These are phyloP conservation scores for Lotus japonicus DNA, from an alignment of 306 rosid species.

Conservation along the genomic window DNA sequence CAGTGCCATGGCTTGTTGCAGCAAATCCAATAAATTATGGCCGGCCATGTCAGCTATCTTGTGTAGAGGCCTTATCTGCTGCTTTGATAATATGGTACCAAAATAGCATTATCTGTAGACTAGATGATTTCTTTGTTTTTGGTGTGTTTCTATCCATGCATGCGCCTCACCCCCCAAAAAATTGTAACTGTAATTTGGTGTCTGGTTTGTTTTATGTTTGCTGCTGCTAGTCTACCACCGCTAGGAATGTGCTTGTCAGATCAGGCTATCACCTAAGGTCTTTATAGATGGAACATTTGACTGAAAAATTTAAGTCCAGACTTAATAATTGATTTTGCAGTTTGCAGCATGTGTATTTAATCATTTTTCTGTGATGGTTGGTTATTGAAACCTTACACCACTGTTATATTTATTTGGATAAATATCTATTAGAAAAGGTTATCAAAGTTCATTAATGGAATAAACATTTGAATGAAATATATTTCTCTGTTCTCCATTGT, in stretches of 20 bases:
- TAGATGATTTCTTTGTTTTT: neutral
- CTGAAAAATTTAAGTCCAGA: neutral
- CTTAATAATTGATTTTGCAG: conserved; percentile 10
- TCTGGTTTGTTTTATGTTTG: neutral
- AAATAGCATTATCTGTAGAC: conserved; percentile 1
- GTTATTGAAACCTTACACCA: conserved; percentile 3
- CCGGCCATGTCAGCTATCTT: conserved; percentile 88
- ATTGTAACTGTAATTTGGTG: neutral
- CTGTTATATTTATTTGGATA: neutral
- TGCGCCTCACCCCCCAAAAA: neutral
- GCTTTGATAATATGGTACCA: conserved; percentile 83
- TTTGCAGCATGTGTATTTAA: neutral
- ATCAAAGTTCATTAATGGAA: no score
- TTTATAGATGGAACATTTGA: neutral
- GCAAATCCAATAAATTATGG: conserved; percentile 97
- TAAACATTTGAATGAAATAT: neutral
- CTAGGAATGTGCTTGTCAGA: neutral
- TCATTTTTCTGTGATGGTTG: neutral
- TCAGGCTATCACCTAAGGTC: conserved; percentile 11
- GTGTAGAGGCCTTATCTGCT: conserved; percentile 98
- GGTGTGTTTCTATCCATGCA: neutral
- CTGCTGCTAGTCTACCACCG: neutral
- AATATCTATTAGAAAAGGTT: no score
- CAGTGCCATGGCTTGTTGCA: conserved; percentile 98
- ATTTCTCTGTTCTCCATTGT: neutral